Percentiles rank a stretch among this genome's conserved stretches.
Evolutionary conservation across 78 protist species (phyloP).

Genomic region (Planoprotostelium fungivorum): DNA sequence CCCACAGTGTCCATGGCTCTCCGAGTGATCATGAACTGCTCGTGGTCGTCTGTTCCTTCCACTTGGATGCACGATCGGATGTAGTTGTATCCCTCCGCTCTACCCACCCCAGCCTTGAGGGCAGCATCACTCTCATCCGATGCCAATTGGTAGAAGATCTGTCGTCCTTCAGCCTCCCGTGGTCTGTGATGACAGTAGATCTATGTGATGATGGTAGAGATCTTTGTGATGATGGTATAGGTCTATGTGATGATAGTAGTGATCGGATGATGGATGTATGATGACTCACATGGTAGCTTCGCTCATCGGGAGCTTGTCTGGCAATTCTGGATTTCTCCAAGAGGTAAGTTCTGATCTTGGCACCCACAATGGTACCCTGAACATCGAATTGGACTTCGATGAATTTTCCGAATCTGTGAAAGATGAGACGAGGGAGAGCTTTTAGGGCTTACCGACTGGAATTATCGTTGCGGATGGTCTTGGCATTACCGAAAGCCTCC

Average conservation of each 20-base stretch:
- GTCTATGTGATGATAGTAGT: no score
- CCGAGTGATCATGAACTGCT: constrained; percentile 25
- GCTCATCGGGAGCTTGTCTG: constrained; percentile 68
- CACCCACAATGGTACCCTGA: constrained; percentile 69
- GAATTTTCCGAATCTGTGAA: constrained; percentile 84
- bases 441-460: constrained; percentile 33
- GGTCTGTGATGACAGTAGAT: no score
- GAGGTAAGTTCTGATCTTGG: constrained; percentile 72
- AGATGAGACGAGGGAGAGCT: constrained; percentile 20
- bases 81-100: neutral
- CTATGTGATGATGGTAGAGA: no score
- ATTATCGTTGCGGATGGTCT: constrained; percentile 91
- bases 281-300: constrained; percentile 84
- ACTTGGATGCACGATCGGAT: constrained; percentile 21
- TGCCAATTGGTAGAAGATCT: neutral
- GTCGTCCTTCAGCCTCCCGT: no score
- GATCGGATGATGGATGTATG: no score
- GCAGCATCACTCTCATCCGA: neutral
- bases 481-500: constrained; percentile 94
- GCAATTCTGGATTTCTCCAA: constrained; percentile 83
- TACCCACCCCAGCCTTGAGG: neutral
- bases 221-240: no score
- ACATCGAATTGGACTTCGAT: constrained; percentile 63
- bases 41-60: constrained; percentile 56
- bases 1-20: constrained; percentile 61